These are phyloP conservation scores for Oryza coarctata DNA, from an alignment of 176 grass and related monocot genomes.

Conservation along the genomic window DNA sequence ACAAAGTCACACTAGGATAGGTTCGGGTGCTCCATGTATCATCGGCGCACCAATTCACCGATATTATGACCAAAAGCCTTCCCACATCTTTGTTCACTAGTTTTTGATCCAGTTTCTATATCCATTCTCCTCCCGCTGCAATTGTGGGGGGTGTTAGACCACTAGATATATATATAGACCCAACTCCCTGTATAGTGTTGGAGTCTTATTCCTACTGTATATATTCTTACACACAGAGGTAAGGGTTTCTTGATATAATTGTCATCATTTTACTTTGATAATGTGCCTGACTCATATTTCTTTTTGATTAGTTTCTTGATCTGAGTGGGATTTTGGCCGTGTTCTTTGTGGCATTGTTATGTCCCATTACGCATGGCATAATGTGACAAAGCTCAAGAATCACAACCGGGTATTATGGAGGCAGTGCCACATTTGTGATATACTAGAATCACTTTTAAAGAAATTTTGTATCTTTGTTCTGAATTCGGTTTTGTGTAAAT, in stretches of 20 bases:
- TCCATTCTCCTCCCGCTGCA: too few relatives aligned
- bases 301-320: slow-evolving; percentile 48
- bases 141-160: too few relatives aligned
- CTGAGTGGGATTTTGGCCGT: slow-evolving; percentile 88
- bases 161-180: too few relatives aligned
- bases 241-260: background rate
- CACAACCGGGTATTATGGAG: slow-evolving; percentile 56
- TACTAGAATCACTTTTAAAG: background rate
- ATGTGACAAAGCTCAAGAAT: slow-evolving; percentile 80
- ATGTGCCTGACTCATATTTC: background rate
- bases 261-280: background rate
- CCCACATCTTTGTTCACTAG: too few relatives aligned
- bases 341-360: slow-evolving; percentile 90
- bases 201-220: too few relatives aligned
- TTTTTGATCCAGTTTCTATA: too few relatives aligned
- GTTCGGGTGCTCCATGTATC: too few relatives aligned
- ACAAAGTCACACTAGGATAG: too few relatives aligned
- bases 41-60: too few relatives aligned
- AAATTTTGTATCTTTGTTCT: background rate
- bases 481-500: background rate
- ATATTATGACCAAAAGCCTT: too few relatives aligned
- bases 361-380: slow-evolving; percentile 97
- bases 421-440: background rate
- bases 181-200: too few relatives aligned
- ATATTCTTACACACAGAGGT: too few relatives aligned